A percentile compares a stretch with the other conserved stretches of the same genome.
Conservation (phyloP, 2,329 filamentous ascomycete genomes). For the Capronia epimyces region DNA sequence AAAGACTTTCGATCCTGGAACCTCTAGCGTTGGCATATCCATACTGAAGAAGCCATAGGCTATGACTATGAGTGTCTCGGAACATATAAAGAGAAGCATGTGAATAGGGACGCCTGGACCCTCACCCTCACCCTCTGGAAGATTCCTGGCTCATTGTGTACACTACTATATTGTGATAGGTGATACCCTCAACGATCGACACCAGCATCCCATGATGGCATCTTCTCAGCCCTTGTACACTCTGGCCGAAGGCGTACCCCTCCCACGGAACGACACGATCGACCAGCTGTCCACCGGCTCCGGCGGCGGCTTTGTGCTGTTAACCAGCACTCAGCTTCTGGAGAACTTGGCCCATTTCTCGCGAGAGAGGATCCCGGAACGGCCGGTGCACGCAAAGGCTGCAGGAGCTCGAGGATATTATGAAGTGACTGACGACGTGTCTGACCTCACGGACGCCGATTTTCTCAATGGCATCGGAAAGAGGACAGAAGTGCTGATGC, state of each 20-base stretch:
- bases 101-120: too few relatives aligned
- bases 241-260: slow-evolving; percentile 22
- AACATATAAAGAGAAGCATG: too few relatives aligned
- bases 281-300: slow-evolving; percentile 17
- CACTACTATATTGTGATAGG: too few relatives aligned
- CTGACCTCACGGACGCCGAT: slow-evolving; percentile 51
- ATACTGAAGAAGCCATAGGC: too few relatives aligned
- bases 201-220: slow-evolving; percentile 17
- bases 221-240: slow-evolving; percentile 27
- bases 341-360: slow-evolving; percentile 58
- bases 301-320: slow-evolving; percentile 39
- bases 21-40: too few relatives aligned
- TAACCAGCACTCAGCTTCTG: slow-evolving; percentile 58
- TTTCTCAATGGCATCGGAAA: slow-evolving; percentile 52
- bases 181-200: too few relatives aligned
- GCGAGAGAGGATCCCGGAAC: slow-evolving; percentile 57
- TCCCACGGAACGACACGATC: slow-evolving; percentile 21
- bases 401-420: slow-evolving; percentile 55
- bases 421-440: slow-evolving; percentile 55
- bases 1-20: too few relatives aligned
- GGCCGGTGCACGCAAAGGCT: slow-evolving; percentile 58
- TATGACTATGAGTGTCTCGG: too few relatives aligned
- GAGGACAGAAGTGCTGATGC: slow-evolving; percentile 46
- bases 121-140: too few relatives aligned
- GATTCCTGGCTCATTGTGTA: too few relatives aligned